Percentiles rank a stretch among this genome's conserved stretches.
Evolutionary conservation across 108 stramenopile genomes (phyloP).

Genomic region (Cyclotella choctawhatcheeana): DNA sequence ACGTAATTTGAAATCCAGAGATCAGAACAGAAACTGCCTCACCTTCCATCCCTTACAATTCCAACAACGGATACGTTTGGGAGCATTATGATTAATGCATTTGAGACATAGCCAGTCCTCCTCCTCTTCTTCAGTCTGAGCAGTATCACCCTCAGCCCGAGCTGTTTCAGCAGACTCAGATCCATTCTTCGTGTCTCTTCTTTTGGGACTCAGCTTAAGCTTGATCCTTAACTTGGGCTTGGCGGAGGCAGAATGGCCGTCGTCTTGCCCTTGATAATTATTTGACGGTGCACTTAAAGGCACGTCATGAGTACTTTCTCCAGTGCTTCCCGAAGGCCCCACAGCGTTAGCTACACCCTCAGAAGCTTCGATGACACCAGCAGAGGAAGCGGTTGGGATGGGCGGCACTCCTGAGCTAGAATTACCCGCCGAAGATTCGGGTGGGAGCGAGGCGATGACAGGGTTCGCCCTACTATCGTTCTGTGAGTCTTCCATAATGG

Average conservation of each 20-base stretch:
- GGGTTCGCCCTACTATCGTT: no score
- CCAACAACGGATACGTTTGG: not conserved
- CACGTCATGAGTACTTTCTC: not conserved
- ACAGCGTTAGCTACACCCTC: not conserved
- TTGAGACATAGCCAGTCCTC: conserved; percentile 1
- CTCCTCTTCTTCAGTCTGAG: not conserved
- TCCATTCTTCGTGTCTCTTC: not conserved
- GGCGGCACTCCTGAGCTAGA: not conserved
- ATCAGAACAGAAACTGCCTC: no score
- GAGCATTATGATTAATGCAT: conserved; percentile 7
- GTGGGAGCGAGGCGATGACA: not conserved
- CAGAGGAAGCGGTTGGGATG: not conserved
- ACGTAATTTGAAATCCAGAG: no score
- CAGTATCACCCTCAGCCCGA: not conserved
- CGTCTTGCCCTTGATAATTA: not conserved
- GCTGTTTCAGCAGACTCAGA: not conserved
- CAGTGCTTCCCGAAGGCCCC: not conserved
- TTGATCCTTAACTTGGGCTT: conserved; percentile 23
- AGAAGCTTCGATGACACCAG: not conserved
- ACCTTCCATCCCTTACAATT: conserved; percentile 12
- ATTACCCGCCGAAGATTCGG: not conserved
- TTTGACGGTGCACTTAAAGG: not conserved
- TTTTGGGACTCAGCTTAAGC: not conserved
- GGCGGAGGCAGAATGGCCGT: not conserved
- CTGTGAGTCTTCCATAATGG: no score